Base-by-base conservation (phyloP, 371 early-diverging fungal species). In the Actinomortierella wolfii region DNA sequence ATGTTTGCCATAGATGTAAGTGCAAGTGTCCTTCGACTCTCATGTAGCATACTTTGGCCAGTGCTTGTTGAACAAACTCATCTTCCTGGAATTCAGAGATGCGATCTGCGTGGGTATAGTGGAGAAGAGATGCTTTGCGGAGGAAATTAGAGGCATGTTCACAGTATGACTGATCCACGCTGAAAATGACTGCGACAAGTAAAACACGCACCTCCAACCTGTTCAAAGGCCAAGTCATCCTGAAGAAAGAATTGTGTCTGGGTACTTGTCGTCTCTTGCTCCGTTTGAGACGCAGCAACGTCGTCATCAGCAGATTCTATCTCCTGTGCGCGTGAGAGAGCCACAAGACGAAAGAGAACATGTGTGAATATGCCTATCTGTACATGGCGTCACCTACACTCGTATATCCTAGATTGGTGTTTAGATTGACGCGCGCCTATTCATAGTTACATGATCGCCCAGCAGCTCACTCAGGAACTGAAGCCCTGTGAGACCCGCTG, bases 41-140 rank as follows among this genome's bases (percentile, higher is more conserved):
- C 25, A 34, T 20, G 13, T n/a, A 14, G 0, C 44, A n/a, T 21
- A 81, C 86, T 65, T 90, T 91, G 28, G 86, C 86, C 39, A 96
- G 78, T 2, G 92, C 91, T 43, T 90, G 82, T 51, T 83, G 83
- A 41, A 96, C 91, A 49, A 92, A 83, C 50, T 84, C 89, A 68
- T 94, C 93, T 68, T 92, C 91, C 53, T 92, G 85, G 28, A 87
- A 83, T 39, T 86, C 88, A 21, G 83, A 81, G 29, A 89, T 81
- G 28, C 82, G 79, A 49, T 85, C 86, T 85, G 34, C 34, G 34
- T 4, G 11, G 34, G 34, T 34, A n/a, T n/a, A n/a, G 34, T 11
- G 34, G 34, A 34, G 34, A 34, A 34, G 11, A 34, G 11, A 34
- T 6, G 11, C 11, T 6, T 6, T 34, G 11, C 7, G 11, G 34